A percentile compares a stretch with the other conserved stretches of the same genome.
Evolutionary conservation across 805 yeast genomes (phyloP).

Genomic region (Sugiyamaella marilandica): DNA sequence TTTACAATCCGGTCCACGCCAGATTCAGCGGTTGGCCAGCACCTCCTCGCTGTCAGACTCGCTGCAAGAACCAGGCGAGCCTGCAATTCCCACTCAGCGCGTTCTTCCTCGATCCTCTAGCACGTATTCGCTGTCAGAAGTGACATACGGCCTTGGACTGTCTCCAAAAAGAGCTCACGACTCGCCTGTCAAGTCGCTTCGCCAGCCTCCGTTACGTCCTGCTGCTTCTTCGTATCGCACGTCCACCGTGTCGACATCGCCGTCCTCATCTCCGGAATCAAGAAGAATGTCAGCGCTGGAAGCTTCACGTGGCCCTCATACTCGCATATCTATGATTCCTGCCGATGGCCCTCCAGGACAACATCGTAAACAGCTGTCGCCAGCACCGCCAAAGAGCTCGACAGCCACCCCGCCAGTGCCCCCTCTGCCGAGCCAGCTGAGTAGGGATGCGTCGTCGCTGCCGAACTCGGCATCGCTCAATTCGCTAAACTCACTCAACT

Average conservation of each 20-base stretch:
- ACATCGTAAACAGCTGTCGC: background rate
- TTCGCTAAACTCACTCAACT: background rate
- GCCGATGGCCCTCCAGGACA: background rate
- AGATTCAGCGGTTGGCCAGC: too few relatives aligned
- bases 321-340: background rate
- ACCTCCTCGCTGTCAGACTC: too few relatives aligned
- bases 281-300: background rate
- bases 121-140: background rate
- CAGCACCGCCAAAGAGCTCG: slow-evolving; percentile 1
- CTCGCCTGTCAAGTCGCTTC: background rate
- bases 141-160: background rate
- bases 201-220: background rate
- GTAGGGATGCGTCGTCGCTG: background rate
- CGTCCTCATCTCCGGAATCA: background rate
- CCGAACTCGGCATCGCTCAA: background rate
- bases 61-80: too few relatives aligned
- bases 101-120: background rate
- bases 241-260: background rate
- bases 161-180: too few relatives aligned
- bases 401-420: slow-evolving; percentile 21
- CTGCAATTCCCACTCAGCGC: too few relatives aligned
- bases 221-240: background rate
- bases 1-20: too few relatives aligned
- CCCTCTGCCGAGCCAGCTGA: slow-evolving; percentile 19
- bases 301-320: background rate